Percentiles rank a stretch among this genome's conserved stretches.
Evolutionary conservation across 768 basidiomycete species (phyloP).

Genomic region (Lenzites betulinus): DNA sequence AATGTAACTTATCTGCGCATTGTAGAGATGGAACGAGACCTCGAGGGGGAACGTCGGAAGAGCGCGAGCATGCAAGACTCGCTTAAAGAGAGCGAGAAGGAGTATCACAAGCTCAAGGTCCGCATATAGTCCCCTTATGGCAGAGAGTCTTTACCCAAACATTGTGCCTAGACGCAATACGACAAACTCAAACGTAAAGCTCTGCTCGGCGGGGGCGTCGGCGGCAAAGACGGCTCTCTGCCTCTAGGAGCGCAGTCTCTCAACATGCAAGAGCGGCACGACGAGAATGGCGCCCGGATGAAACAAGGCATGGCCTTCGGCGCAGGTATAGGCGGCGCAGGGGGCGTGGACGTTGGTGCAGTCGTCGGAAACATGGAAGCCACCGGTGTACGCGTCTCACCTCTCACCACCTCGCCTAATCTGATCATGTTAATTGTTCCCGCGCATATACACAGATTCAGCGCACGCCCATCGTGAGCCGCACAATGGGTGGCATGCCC

Average conservation of each 20-base stretch:
- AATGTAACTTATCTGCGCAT: not conserved
- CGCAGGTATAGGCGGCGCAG: slow-evolving; percentile 25
- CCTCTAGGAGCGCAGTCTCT: slow-evolving; percentile 18
- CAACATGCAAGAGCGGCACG: slow-evolving; percentile 20
- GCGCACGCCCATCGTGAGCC: slow-evolving; percentile 64
- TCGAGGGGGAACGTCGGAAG: slow-evolving; percentile 78
- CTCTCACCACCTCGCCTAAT: too few relatives aligned
- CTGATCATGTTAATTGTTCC: too few relatives aligned
- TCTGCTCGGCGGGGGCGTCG: slow-evolving; percentile 51
- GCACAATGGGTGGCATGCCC: slow-evolving; percentile 36
- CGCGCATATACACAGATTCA: slow-evolving; percentile 60
- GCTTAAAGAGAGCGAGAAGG: slow-evolving; percentile 77
- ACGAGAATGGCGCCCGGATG: not conserved
- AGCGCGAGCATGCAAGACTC: slow-evolving; percentile 73
- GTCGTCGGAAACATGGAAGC: slow-evolving; percentile 69
- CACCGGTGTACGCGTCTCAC: slow-evolving; percentile 48
- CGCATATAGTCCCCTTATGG: not conserved
- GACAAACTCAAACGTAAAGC: slow-evolving; percentile 85
- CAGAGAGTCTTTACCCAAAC: slow-evolving; percentile 1
- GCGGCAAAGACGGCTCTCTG: not conserved
- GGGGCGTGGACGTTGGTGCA: slow-evolving; percentile 49
- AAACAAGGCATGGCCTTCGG: slow-evolving; percentile 28
- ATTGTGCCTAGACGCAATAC: slow-evolving; percentile 57
- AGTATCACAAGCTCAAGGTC: slow-evolving; percentile 87
- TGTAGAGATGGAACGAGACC: slow-evolving; percentile 70